phyloP scores from a whole-genome alignment of 352 stramenopile species.

The Elongisporangium prolatum region DNA sequence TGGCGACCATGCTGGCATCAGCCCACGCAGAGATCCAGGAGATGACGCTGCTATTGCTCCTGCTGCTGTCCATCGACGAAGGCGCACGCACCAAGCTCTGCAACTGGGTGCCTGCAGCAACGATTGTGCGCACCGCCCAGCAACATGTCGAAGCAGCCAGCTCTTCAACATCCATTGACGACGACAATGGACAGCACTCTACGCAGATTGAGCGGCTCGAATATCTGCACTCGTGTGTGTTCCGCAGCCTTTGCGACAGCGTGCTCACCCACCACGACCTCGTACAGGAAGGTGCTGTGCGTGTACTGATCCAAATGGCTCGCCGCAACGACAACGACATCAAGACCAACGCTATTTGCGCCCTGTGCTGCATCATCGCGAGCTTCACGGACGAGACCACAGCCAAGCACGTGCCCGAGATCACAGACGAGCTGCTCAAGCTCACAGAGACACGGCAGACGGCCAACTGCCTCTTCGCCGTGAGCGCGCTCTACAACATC shows the following conservation, averaged over 20 bases:
- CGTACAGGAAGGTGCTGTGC: constrained; percentile 48
- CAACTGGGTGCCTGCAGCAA: constrained; percentile 51
- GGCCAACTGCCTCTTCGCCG: constrained; percentile 44
- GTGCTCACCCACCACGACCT: constrained; percentile 72
- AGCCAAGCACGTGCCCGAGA: constrained; percentile 40
- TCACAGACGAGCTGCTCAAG: constrained; percentile 47
- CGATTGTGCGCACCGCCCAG: constrained; percentile 27
- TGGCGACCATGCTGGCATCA: constrained; percentile 36
- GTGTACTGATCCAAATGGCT: constrained; percentile 56
- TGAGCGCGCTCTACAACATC: constrained; percentile 73
- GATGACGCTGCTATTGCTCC: constrained; percentile 40
- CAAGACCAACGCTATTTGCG: constrained; percentile 64
- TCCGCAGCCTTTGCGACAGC: constrained; percentile 70
- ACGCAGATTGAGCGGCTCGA: constrained; percentile 19
- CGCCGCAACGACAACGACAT: constrained; percentile 37
- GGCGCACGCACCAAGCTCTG: constrained; percentile 63
- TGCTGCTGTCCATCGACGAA: constrained; percentile 60
- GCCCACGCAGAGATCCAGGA: constrained; percentile 45
- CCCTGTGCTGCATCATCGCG: constrained; percentile 56
- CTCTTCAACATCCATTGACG: neutral
- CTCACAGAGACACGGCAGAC: constrained; percentile 24
- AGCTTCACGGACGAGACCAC: constrained; percentile 50
- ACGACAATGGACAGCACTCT: neutral
- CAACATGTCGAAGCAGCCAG: constrained; percentile 20
- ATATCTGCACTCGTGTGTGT: constrained; percentile 60